Evolutionary conservation across 2,329 filamentous ascomycete species (phyloP), one percentile per base, ranked within the genome.

Genomic region (Cordyceps cateniannulata): DNA sequence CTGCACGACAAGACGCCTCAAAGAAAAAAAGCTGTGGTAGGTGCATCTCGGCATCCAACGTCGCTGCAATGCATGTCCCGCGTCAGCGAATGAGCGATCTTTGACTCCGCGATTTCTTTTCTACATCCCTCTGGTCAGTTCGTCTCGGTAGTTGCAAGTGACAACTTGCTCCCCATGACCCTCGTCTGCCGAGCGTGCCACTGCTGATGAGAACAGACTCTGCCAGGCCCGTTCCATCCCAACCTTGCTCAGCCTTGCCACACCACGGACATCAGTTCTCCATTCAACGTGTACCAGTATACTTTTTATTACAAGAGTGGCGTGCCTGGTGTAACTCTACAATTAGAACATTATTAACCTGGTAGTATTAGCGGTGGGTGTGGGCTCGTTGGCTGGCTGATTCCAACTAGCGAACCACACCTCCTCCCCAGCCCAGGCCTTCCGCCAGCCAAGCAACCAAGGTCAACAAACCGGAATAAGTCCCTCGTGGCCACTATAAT

Each of bases 241-340:
- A 24, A 51, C 48, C 48, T 56, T 25, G 7, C 20, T 45, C 56
- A 59, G 56, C 56, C 56, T 59, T 59, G 56, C 55, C 29, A 51
- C 47, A 29, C 56, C 48, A 59, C 56, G 25, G 56, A 59, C 56
- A 52, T 45, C 32, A 58, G 47, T 51, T 57, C 38, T 47, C 35
- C 25, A 59, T 59, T 51, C 32, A 22, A 50, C 27, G 4, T 54
- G 24, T 54, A n/a, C n/a, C n/a, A n/a, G 24, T 44, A 44, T 44
- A 44, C 16, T 35, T 12, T 12, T 5, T 35, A 35, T 12, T 35
- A 25, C 22, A 29, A 50, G n/a, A 40, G 54, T 57, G 54, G 42
- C 44, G 54, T 57, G 44, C 22, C 32, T n/a, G 56, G 10, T 59
- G 47, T n/a, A 22, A 51, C 47, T 51, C 47, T 59, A 27, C 56